Conservation (phyloP, 768 basidiomycete genomes). For the Symmetrospora coprosmae region DNA sequence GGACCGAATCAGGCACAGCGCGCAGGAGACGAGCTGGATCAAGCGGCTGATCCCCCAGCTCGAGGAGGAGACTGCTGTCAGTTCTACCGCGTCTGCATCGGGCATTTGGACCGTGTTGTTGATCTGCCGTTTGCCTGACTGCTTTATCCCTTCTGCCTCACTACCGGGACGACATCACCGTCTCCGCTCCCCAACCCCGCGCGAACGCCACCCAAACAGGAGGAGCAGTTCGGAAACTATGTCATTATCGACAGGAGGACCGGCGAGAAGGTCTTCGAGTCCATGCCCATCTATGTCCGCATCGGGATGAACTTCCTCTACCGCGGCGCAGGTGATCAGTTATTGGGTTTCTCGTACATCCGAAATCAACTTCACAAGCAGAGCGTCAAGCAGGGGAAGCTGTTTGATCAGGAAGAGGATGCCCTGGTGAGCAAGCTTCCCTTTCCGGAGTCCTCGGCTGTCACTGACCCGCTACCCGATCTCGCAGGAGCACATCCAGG, state of each 20-base stretch:
- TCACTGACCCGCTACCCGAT: no score
- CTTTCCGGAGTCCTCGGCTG: background rate
- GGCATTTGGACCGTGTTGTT: no score
- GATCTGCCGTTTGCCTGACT: no score
- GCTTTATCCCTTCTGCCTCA: no score
- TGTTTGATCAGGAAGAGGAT: slow-evolving; percentile 18
- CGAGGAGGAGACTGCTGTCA: slow-evolving; percentile 6
- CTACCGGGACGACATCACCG: no score
- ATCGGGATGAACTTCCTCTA: slow-evolving; percentile 22
- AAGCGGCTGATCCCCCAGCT: background rate
- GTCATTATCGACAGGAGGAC: background rate
- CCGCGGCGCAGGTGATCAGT: background rate
- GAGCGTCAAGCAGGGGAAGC: slow-evolving; percentile 33
- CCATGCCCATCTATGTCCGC: slow-evolving; percentile 23
- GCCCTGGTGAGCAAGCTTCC: background rate
- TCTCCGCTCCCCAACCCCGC: no score
- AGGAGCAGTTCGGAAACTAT: slow-evolving; percentile 8
- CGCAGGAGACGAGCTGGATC: background rate
- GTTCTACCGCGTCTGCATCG: no score
- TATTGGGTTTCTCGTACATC: background rate
- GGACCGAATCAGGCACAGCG: background rate
- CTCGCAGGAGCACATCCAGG: slow-evolving; percentile 35
- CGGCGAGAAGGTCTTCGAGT: slow-evolving; percentile 12
- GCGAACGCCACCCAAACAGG: no score
- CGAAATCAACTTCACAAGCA: slow-evolving; percentile 22